Conservation (phyloP, 1,139 yeast species). For the Wickerhamomyces sp. region DNA sequence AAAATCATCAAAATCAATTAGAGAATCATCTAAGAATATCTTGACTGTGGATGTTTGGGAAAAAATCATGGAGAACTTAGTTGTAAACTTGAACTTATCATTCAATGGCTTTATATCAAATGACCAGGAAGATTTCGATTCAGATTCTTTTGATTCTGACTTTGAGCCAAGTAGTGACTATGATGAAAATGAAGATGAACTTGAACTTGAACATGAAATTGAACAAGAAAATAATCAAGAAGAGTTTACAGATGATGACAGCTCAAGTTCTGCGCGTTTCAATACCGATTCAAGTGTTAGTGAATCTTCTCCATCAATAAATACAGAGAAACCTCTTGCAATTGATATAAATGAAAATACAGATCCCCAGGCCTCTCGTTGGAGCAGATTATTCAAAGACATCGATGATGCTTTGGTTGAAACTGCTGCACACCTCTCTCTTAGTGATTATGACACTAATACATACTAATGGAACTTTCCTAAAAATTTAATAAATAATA, state of each 20-base stretch:
- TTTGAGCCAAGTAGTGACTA: slow-evolving; percentile 8
- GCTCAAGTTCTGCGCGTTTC: not conserved
- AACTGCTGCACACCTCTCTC: slow-evolving; percentile 1
- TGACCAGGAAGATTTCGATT: slow-evolving; percentile 6
- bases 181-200: slow-evolving; percentile 1
- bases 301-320: slow-evolving; percentile 1
- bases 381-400: slow-evolving; percentile 20
- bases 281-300: not conserved
- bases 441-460: not conserved
- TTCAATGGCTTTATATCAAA: slow-evolving; percentile 8
- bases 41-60: slow-evolving; percentile 17
- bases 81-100: slow-evolving; percentile 10
- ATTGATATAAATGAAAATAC: not conserved
- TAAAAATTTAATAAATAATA: not conserved
- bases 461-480: no score
- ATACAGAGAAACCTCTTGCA: not conserved
- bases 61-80: slow-evolving; percentile 21
- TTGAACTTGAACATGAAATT: slow-evolving; percentile 1
- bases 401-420: slow-evolving; percentile 20
- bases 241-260: not conserved
- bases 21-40: slow-evolving; percentile 1
- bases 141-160: slow-evolving; percentile 14
- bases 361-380: slow-evolving; percentile 5
- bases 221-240: slow-evolving; percentile 2
- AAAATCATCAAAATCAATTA: slow-evolving; percentile 1